A percentile compares a stretch with the other conserved stretches of the same genome.
Conservation (phyloP, 257 asterid genomes). For the Rhazya stricta region DNA sequence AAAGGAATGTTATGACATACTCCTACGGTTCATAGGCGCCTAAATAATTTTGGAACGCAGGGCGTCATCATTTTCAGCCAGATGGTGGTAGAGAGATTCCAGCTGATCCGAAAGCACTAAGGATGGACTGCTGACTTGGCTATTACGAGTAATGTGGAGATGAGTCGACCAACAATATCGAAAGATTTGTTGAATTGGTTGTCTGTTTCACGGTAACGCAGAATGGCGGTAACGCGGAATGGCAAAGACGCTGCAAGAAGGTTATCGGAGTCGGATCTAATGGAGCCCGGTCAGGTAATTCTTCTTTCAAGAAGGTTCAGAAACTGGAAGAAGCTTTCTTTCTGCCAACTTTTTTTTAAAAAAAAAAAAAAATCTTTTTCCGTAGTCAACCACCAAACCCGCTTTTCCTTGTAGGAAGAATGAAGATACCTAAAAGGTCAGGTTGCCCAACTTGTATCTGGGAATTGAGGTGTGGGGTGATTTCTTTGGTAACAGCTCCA, state of each 20-base stretch:
- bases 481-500: too few relatives aligned
- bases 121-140: conserved; percentile 19
- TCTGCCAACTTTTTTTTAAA: not conserved
- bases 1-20: conserved; percentile 19
- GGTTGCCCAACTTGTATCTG: too few relatives aligned
- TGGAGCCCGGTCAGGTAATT: conserved; percentile 19
- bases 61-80: conserved; percentile 12
- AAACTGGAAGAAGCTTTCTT: conserved; percentile 18
- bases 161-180: conserved; percentile 7
- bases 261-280: conserved; percentile 4
- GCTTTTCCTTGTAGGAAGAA: not conserved
- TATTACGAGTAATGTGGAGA: conserved; percentile 10
- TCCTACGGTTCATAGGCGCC: conserved; percentile 26
- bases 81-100: conserved; percentile 12
- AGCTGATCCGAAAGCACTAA: conserved; percentile 13
- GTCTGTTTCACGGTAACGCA: conserved; percentile 11
- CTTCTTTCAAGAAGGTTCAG: conserved; percentile 23
- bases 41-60: conserved; percentile 20
- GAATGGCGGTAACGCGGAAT: conserved; percentile 12
- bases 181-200: conserved; percentile 16
- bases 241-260: conserved; percentile 20
- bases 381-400: not conserved
- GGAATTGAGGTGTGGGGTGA: too few relatives aligned
- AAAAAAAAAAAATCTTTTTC: too few relatives aligned
- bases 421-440: not conserved